Evolutionary conservation across 2,329 filamentous ascomycete genomes (phyloP), one percentile per base, ranked within the genome.

Genomic region (Penicillium sp.): DNA sequence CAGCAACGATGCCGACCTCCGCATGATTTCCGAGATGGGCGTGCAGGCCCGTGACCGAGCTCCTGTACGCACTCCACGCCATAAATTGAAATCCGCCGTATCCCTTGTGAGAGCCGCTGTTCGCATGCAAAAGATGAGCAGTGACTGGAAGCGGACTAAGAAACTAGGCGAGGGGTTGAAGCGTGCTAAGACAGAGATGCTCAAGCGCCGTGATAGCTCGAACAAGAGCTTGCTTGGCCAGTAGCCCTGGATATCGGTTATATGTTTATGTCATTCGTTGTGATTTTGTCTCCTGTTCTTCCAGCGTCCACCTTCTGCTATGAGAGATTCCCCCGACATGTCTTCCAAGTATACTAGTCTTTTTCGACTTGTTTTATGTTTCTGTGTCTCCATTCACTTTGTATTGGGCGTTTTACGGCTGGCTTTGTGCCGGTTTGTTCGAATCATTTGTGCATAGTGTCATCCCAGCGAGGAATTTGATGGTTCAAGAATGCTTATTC

Each of bases 1-100:
- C 68, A 97, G 93, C 74, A 98, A 97, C 74, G 85, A 91, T 69
- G 86, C 88, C 53, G 88, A 97, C 67, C 82, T 97, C 52, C 81
- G 83, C 45, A 85, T 96, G 64, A 83, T 97, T 55, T 81, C 85
- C 60, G 80, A 86, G 60, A 95, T 96, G 76, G 88, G 87, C 55
- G 81, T 87, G 55, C 78, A 75, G 31, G 71, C 67, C 28, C 65
- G 62, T 31, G 63, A 63, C 31, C 60, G 61, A 41, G 58, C 49
- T 29, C 61, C 59, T 53, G 48, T 63, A 50, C 63, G 66, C 46
- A 61, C 61, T 38, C 65, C 71, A 42, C 63, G 65, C 31, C 68
- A 66, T 51, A 75, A 73, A 52, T 57, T 76, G 29, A 68, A 67
- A 48, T 67, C 68, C 10, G 70, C 67, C 24, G 64, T 71, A n/a